A percentile compares a stretch with the other conserved stretches of the same genome.
Conservation (phyloP, 257 asterid species). For the Asclepias syriaca region DNA sequence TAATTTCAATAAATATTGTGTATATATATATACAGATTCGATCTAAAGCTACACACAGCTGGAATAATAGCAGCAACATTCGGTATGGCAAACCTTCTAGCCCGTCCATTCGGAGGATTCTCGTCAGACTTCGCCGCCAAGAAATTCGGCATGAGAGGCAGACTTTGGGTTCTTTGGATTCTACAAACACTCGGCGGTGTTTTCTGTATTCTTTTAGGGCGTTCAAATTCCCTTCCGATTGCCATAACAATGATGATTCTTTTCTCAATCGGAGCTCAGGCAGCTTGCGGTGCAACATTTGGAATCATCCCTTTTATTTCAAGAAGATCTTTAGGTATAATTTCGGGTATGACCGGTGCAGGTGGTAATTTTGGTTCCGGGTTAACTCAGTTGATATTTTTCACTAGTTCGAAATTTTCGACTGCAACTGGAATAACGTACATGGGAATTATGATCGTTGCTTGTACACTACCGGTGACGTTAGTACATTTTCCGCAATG, state of each 20-base stretch:
- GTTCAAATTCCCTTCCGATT: conserved; percentile 28
- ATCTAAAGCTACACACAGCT: conserved; percentile 45
- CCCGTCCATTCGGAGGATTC: conserved; percentile 56
- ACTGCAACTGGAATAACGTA: conserved; percentile 33
- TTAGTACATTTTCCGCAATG: conserved; percentile 41
- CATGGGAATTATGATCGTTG: conserved; percentile 50
- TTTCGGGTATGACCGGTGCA: conserved; percentile 36
- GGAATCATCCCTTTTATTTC: conserved; percentile 45
- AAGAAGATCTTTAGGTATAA: conserved; percentile 40
- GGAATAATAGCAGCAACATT: conserved; percentile 56
- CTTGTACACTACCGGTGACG: conserved; percentile 41
- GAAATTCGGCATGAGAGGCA: conserved; percentile 59
- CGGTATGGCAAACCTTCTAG: conserved; percentile 53
- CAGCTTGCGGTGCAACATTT: conserved; percentile 46
- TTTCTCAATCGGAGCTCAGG: conserved; percentile 52
- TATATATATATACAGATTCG: conserved; percentile 27
- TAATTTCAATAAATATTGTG: too few relatives aligned
- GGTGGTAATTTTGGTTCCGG: conserved; percentile 49
- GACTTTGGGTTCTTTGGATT: conserved; percentile 56
- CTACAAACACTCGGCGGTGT: conserved; percentile 53
- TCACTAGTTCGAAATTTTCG: conserved; percentile 22
- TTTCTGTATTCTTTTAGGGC: conserved; percentile 46
- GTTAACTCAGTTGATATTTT: conserved; percentile 35
- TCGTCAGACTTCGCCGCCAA: conserved; percentile 42
- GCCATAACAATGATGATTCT: conserved; percentile 52